These are phyloP conservation scores for Helicocarpus griseus DNA, from an alignment of 2,329 filamentous ascomycete species.

Conservation along the genomic window DNA sequence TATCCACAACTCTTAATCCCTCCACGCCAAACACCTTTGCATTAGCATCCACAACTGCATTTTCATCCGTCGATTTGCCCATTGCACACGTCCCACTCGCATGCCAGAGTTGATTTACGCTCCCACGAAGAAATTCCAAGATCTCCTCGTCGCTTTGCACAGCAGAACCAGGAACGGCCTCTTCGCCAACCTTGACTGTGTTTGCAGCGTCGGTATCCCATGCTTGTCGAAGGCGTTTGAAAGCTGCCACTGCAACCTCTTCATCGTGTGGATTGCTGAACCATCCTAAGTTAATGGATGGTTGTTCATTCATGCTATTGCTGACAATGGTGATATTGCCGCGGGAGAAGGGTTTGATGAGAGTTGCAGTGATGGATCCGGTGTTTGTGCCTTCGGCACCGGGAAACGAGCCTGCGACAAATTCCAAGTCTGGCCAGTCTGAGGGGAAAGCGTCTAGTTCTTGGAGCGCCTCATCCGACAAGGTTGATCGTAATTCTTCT, in stretches of 20 bases:
- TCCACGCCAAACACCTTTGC: constrained; percentile 22
- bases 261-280: constrained; percentile 35
- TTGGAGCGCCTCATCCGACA: constrained; percentile 13
- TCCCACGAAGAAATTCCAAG: constrained; percentile 23
- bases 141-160: constrained; percentile 37
- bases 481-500: constrained; percentile 9
- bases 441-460: constrained; percentile 21
- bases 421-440: constrained; percentile 33
- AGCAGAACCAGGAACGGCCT: constrained; percentile 30
- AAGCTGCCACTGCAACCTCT: constrained; percentile 35
- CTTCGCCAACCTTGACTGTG: constrained; percentile 24
- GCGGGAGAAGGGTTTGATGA: constrained; percentile 34
- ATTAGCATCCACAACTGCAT: constrained; percentile 25
- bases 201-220: constrained; percentile 22
- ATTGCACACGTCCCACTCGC: constrained; percentile 28
- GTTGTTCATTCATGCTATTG: constrained; percentile 25
- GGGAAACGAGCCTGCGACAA: constrained; percentile 19
- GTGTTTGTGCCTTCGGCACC: constrained; percentile 27
- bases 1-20: constrained; percentile 26
- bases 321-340: constrained; percentile 37
- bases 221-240: constrained; percentile 34
- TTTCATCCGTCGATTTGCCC: constrained; percentile 21
- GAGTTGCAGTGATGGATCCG: constrained; percentile 20
- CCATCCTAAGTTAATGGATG: constrained; percentile 41
- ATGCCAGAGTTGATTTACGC: constrained; percentile 27